Evolutionary conservation across 768 basidiomycete genomes (phyloP).

Genomic region (Glaciozyma martinii): DNA sequence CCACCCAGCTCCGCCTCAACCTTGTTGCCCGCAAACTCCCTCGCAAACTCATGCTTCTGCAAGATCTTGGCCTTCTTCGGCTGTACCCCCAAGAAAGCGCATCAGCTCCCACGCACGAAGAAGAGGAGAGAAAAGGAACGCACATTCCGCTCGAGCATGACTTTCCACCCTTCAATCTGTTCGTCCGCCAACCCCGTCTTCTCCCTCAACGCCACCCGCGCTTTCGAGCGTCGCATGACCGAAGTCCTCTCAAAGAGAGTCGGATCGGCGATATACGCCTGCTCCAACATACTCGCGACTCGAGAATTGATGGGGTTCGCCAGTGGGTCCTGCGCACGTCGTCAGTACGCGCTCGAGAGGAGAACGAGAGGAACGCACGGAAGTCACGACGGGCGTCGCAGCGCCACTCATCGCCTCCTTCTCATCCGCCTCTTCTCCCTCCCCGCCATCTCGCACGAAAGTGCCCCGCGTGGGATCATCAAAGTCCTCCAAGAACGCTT

Average conservation of each 20-base stretch:
- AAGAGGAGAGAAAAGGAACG: slow-evolving; percentile 35
- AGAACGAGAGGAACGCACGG: neutral
- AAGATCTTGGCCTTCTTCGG: neutral
- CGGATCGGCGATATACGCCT: slow-evolving; percentile 65
- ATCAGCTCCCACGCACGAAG: neutral
- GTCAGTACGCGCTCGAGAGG: no score
- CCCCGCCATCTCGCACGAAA: neutral
- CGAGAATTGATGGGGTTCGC: neutral
- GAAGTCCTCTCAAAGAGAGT: slow-evolving; percentile 69
- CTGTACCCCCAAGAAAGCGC: neutral
- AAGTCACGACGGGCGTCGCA: neutral
- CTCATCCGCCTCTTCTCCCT: neutral
- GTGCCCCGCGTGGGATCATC: neutral
- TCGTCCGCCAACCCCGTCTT: slow-evolving; percentile 67
- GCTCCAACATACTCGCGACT: slow-evolving; percentile 58
- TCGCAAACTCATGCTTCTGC: neutral
- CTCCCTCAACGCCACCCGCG: slow-evolving; percentile 55
- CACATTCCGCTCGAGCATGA: slow-evolving; percentile 83
- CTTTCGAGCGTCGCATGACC: slow-evolving; percentile 54
- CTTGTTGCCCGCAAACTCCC: neutral
- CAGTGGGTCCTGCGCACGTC: slow-evolving; percentile 33
- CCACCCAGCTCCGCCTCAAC: neutral
- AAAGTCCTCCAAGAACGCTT: neutral
- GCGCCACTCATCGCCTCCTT: neutral
- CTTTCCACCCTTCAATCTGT: slow-evolving; percentile 85